A percentile compares a stretch with the other conserved stretches of the same genome.
phyloP scores from a whole-genome alignment of 1,139 yeast genomes.

The Meyerozyma sp. region DNA sequence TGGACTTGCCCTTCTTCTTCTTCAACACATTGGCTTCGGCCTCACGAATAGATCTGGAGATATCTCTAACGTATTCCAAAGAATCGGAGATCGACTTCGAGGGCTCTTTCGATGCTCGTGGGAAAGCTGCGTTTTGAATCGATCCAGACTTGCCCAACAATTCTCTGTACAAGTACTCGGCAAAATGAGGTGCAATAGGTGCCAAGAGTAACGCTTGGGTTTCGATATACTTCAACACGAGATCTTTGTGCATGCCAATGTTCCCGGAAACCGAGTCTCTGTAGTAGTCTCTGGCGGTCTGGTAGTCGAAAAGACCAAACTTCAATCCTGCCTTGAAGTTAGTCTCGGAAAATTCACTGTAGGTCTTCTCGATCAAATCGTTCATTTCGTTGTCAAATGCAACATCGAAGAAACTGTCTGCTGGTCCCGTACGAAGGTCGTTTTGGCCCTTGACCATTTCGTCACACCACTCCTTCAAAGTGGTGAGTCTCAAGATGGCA shows the following conservation, averaged over 20 bases:
- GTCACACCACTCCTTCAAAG: conserved; percentile 94
- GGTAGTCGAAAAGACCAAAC: conserved; percentile 88
- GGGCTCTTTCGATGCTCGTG: conserved; percentile 62
- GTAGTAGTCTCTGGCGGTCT: conserved; percentile 91
- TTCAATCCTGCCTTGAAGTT: conserved; percentile 87
- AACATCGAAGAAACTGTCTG: conserved; percentile 65
- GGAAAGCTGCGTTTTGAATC: conserved; percentile 76
- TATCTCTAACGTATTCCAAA: conserved; percentile 68
- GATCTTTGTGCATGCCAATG: conserved; percentile 75
- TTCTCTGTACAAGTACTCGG: conserved; percentile 85
- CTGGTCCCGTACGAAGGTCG: conserved; percentile 65
- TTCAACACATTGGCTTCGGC: conserved; percentile 83
- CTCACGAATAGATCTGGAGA: conserved; percentile 85
- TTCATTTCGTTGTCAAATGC: conserved; percentile 97
- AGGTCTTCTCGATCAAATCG: conserved; percentile 66
- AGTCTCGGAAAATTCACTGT: conserved; percentile 63
- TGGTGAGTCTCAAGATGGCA: conserved; percentile 88
- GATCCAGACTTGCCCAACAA: conserved; percentile 55
- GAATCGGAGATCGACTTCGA: conserved; percentile 61
- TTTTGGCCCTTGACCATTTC: conserved; percentile 51
- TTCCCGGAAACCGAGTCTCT: conserved; percentile 67
- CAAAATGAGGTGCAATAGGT: conserved; percentile 95
- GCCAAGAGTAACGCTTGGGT: conserved; percentile 78
- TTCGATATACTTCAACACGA: conserved; percentile 78
- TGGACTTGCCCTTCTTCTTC: conserved; percentile 83